A percentile compares a stretch with the other conserved stretches of the same genome.
Conservation (phyloP, 495 filamentous ascomycete species). For the Aspergillus bridgeri region DNA sequence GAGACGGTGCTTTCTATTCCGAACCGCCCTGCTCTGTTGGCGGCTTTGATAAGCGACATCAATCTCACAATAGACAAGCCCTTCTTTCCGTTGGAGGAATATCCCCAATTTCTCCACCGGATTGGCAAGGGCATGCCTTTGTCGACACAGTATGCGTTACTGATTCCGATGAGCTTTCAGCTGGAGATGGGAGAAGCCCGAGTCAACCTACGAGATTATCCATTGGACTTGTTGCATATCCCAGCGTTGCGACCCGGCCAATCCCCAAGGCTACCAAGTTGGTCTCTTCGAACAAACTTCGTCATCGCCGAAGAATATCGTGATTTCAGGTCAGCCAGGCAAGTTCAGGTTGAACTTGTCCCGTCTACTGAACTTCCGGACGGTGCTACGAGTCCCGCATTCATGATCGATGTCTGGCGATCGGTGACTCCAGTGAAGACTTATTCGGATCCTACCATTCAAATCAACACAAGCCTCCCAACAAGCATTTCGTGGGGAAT, state of each 20-base stretch:
- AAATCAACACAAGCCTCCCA: slow-evolving; percentile 87
- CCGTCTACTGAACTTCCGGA: slow-evolving; percentile 58
- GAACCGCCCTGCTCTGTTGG: slow-evolving; percentile 80
- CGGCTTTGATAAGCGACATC: slow-evolving; percentile 76
- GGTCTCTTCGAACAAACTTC: slow-evolving; percentile 86
- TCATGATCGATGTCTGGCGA: slow-evolving; percentile 79
- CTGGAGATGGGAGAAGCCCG: slow-evolving; percentile 89
- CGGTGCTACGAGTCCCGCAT: slow-evolving; percentile 46
- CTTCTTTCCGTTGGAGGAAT: slow-evolving; percentile 76
- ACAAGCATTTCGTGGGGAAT: slow-evolving; percentile 96
- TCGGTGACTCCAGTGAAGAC: slow-evolving; percentile 95
- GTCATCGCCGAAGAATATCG: slow-evolving; percentile 94
- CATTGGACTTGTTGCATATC: slow-evolving; percentile 86
- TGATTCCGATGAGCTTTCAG: slow-evolving; percentile 86
- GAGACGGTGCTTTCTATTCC: slow-evolving; percentile 86
- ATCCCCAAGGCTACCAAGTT: slow-evolving; percentile 71
- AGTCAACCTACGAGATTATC: slow-evolving; percentile 85
- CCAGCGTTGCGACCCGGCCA: slow-evolving; percentile 78
- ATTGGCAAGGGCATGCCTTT: slow-evolving; percentile 95
- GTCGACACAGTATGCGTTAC: slow-evolving; percentile 82
- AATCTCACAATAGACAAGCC: slow-evolving; percentile 88
- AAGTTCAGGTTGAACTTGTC: slow-evolving; percentile 80
- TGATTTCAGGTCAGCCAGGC: slow-evolving; percentile 69
- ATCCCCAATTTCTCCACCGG: slow-evolving; percentile 75
- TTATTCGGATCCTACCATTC: slow-evolving; percentile 84